Conservation (phyloP, 495 filamentous ascomycete species). For the Echria macrotheca region DNA sequence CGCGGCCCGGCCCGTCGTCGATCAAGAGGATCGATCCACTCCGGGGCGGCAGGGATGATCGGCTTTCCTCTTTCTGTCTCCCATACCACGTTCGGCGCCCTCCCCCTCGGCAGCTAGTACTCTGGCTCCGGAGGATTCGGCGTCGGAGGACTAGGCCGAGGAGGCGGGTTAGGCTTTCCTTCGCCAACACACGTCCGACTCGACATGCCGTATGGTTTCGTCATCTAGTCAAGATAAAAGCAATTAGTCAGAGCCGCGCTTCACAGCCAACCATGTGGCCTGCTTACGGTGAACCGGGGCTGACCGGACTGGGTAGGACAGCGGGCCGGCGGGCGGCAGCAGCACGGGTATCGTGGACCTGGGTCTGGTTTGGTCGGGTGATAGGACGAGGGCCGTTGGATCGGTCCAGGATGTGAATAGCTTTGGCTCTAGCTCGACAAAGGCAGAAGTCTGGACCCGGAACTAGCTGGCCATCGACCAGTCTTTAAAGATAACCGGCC, state of each 20-base stretch:
- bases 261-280: too few relatives aligned
- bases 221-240: too few relatives aligned
- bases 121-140: conserved; percentile 27
- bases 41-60: conserved; percentile 5
- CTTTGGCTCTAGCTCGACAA: conserved; percentile 9
- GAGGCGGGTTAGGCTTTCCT: conserved; percentile 25
- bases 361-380: background rate
- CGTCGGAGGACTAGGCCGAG: conserved; percentile 24
- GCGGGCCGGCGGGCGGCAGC: background rate
- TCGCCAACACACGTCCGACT: background rate
- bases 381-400: conserved; percentile 5
- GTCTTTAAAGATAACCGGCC: conserved; percentile 18
- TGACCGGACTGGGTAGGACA: conserved; percentile 3
- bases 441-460: conserved; percentile 3
- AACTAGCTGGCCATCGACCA: conserved; percentile 10
- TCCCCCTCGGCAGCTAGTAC: too few relatives aligned
- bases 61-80: background rate
- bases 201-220: background rate
- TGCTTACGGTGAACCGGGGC: background rate
- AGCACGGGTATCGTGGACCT: background rate
- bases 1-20: conserved; percentile 22
- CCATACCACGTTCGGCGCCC: background rate
- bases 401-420: background rate
- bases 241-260: too few relatives aligned
- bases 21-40: conserved; percentile 18